Percentiles rank a stretch among this genome's conserved stretches.
These are phyloP conservation scores for Taphrina populina DNA, from an alignment of 1,139 yeast genomes.

Conservation along the genomic window DNA sequence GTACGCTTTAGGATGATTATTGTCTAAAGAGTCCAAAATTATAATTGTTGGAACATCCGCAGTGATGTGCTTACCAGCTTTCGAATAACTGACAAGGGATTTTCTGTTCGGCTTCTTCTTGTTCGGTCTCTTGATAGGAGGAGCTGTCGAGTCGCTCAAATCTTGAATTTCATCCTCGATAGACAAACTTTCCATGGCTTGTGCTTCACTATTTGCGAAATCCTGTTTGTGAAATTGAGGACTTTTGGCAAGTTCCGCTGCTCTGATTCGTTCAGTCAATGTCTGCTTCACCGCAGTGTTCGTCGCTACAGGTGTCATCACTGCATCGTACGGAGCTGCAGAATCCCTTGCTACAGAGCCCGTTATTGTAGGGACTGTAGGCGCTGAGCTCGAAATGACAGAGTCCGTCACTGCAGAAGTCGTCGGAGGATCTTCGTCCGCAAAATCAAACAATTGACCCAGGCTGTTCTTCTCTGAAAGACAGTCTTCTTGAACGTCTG, in stretches of 20 bases:
- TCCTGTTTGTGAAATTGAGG: background rate
- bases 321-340: background rate
- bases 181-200: slow-evolving; percentile 3
- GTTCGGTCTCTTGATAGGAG: background rate
- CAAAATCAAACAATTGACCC: too few relatives aligned
- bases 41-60: slow-evolving; percentile 54
- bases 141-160: slow-evolving; percentile 1
- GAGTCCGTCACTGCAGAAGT: background rate
- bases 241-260: slow-evolving; percentile 1
- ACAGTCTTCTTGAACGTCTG: too few relatives aligned
- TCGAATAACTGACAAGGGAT: background rate
- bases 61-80: slow-evolving; percentile 26
- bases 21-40: slow-evolving; percentile 73
- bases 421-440: too few relatives aligned
- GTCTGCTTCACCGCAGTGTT: background rate
- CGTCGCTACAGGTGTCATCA: background rate
- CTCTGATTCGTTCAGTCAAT: slow-evolving; percentile 1
- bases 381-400: background rate
- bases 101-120: background rate
- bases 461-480: too few relatives aligned
- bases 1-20: slow-evolving; percentile 56
- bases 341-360: background rate
- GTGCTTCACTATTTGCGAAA: background rate
- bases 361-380: background rate
- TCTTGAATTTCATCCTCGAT: slow-evolving; percentile 8